Evolutionary conservation across 2,329 filamentous ascomycete genomes (phyloP).

Genomic region (Aspergillus piperis): DNA sequence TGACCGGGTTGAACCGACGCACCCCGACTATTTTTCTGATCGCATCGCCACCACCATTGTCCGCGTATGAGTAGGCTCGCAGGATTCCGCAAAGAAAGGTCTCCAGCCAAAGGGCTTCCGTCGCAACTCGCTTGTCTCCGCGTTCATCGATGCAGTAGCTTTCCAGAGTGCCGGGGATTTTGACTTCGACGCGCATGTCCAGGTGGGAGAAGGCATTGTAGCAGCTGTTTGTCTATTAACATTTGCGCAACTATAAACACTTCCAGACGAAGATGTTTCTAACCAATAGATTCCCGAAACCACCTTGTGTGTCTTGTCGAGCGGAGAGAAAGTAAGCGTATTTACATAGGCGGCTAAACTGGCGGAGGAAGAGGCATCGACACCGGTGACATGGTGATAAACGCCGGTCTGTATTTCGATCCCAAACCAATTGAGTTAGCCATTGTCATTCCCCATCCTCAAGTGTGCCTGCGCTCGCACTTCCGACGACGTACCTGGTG

Average conservation of each 20-base stretch:
- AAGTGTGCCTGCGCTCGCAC: not conserved
- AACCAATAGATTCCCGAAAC: slow-evolving; percentile 94
- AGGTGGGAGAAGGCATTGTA: slow-evolving; percentile 99
- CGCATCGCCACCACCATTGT: slow-evolving; percentile 89
- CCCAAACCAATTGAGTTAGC: slow-evolving; percentile 3
- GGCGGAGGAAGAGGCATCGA: slow-evolving; percentile 95
- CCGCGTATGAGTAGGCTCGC: slow-evolving; percentile 92
- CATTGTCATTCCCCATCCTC: not conserved
- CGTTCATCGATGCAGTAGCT: slow-evolving; percentile 97
- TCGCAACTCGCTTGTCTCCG: slow-evolving; percentile 89
- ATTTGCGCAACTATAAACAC: not conserved
- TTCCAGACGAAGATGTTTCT: slow-evolving; percentile 23
- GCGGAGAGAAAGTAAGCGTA: slow-evolving; percentile 87
- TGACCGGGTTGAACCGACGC: slow-evolving; percentile 93
- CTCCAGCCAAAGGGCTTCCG: slow-evolving; percentile 93
- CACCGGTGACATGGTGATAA: slow-evolving; percentile 96
- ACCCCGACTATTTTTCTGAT: slow-evolving; percentile 98
- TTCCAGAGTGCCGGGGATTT: slow-evolving; percentile 93
- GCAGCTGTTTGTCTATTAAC: slow-evolving; percentile 58
- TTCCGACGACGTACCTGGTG: slow-evolving; percentile 53
- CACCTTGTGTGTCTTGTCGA: slow-evolving; percentile 83
- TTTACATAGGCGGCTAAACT: slow-evolving; percentile 98
- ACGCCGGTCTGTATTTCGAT: slow-evolving; percentile 68
- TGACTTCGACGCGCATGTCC: slow-evolving; percentile 98
- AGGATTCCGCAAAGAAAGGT: slow-evolving; percentile 95